Evolutionary conservation across 2,329 filamentous ascomycete genomes (phyloP), one percentile per base, ranked within the genome.

Genomic region (Aureobasidium sp.): DNA sequence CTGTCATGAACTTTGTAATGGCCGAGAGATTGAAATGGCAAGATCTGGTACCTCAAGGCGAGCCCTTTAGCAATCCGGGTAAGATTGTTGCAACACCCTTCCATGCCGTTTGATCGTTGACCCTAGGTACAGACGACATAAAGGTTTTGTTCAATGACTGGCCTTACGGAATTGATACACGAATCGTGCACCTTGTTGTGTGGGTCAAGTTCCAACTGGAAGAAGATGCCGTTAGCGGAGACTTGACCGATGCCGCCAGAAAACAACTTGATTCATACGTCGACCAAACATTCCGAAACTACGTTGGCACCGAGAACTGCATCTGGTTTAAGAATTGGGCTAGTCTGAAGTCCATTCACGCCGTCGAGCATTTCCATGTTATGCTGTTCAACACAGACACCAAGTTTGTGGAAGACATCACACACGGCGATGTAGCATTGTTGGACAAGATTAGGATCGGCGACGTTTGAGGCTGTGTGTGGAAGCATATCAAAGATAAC

Each of bases 291-390:
- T 96, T 96, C 70, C 77, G 81, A 17, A 72, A 72, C 4, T 73
- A 72, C 42, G 70, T 87, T 33, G 74, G 79, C 25, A 61, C 72
- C 8, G 77, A 78, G 25, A 74, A 80, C 63, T 83, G 88, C 46
- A 71, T 91, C 63, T 97, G 91, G 90, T 96, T 96, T 76, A 95
- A 89, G 77, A 97, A 97, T 69, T 96, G 91, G 90, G 82, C 79
- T 58, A 83, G 81, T 17, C 76, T 96, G 65, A 96, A 96, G 77
- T 94, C 88, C 25, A 84, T 97, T 29, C 84, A 90, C 67, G 84
- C 88, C 0, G 84, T 97, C 11, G 92, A 96, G 77, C 93, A 97
- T 72, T 94, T 97, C 69, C 93, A 97, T 73, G 87, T 96, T 69
- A 91, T 96, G 90, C 77, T 96, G 58, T 88, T 86, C 71, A 80